Evolutionary conservation across 1,139 yeast species (phyloP).

Genomic region (Suhomyces chickasaworum): DNA sequence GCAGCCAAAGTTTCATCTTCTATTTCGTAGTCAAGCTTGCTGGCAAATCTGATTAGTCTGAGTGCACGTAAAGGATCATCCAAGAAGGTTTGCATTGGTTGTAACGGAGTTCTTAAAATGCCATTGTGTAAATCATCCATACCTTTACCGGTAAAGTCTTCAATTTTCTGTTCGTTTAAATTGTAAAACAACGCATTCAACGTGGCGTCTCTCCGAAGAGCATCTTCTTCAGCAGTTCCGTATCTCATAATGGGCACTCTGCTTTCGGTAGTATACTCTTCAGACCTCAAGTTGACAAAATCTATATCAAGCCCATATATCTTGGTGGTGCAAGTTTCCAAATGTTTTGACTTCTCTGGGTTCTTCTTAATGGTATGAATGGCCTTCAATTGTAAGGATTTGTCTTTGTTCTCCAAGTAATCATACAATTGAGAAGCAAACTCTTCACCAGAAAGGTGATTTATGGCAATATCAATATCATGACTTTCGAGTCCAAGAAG

Average conservation of each 20-base stretch:
- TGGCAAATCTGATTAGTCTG: conserved; percentile 81
- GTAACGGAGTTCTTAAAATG: conserved; percentile 81
- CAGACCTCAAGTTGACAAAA: conserved; percentile 87
- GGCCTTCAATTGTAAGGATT: conserved; percentile 41
- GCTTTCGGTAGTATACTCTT: conserved; percentile 78
- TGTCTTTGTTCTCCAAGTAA: conserved; percentile 52
- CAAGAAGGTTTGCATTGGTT: conserved; percentile 77
- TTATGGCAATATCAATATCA: conserved; percentile 91
- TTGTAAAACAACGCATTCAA: conserved; percentile 89
- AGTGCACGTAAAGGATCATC: conserved; percentile 94
- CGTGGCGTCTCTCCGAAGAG: conserved; percentile 91
- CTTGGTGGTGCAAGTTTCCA: conserved; percentile 94
- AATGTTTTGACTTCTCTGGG: conserved; percentile 93
- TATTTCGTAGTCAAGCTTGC: conserved; percentile 69
- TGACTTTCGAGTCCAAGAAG: conserved; percentile 75
- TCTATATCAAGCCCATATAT: conserved; percentile 82
- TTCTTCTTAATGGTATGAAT: conserved; percentile 86
- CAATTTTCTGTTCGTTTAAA: conserved; percentile 64
- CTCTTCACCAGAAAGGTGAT: conserved; percentile 78
- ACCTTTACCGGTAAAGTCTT: conserved; percentile 82
- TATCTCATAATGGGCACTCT: conserved; percentile 76
- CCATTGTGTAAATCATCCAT: conserved; percentile 69
- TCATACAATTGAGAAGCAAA: conserved; percentile 70
- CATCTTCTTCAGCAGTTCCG: conserved; percentile 93
- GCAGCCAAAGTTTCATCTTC: conserved; percentile 62